These are phyloP conservation scores for Gracilaria gracilis DNA, from an alignment of 23 red algal genomes.

Conservation along the genomic window DNA sequence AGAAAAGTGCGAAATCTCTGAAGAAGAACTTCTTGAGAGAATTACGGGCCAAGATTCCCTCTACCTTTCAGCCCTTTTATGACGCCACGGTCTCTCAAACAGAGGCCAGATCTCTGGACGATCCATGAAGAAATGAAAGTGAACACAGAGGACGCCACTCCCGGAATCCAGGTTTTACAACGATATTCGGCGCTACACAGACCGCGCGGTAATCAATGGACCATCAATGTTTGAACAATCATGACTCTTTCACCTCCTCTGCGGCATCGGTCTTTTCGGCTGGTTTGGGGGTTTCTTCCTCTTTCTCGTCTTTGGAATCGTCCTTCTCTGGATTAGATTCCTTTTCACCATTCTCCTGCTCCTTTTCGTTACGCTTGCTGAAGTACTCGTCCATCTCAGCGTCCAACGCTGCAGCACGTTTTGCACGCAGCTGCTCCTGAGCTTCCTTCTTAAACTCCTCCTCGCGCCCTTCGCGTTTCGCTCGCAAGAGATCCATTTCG, in stretches of 20 bases:
- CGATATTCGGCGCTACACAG: background rate
- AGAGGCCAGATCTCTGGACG: background rate
- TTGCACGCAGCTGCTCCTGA: conserved; percentile 44
- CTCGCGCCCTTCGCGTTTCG: conserved; percentile 69
- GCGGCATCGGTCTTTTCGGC: background rate
- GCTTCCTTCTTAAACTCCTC: conserved; percentile 58
- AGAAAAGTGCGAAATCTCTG: background rate
- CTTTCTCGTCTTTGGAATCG: conserved; percentile 31
- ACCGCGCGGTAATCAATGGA: background rate
- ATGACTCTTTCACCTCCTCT: conserved; percentile 13
- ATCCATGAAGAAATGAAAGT: background rate
- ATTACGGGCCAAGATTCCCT: conserved; percentile 41
- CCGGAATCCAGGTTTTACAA: conserved; percentile 32
- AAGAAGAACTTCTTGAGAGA: conserved; percentile 25
- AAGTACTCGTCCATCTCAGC: conserved; percentile 75
- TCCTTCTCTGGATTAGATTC: conserved; percentile 20
- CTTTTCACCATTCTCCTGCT: conserved; percentile 23
- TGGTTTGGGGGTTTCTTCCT: background rate
- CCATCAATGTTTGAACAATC: background rate
- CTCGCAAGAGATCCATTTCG: conserved; percentile 69
- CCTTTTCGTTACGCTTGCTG: conserved; percentile 26
- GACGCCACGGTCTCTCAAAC: background rate
- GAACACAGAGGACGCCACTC: background rate
- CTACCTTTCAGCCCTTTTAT: conserved; percentile 41
- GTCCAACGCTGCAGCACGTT: conserved; percentile 41